Conservation (phyloP, 306 rosid genomes). For the Pyrus betulifolia region DNA sequence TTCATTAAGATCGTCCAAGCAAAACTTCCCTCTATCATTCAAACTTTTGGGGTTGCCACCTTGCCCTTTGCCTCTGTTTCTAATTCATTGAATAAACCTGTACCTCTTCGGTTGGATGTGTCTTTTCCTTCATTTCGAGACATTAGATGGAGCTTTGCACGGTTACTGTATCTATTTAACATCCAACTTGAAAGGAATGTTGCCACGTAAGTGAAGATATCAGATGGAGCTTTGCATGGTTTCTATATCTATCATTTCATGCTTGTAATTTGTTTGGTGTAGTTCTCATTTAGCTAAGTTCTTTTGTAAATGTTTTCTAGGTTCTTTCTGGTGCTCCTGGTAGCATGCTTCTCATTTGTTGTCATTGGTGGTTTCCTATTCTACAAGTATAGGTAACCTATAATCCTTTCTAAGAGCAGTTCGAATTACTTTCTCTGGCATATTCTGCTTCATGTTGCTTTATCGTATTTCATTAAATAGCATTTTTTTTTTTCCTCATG, state of each 20-base stretch:
- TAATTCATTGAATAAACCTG: slow-evolving; percentile 68
- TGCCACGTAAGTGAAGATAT: slow-evolving; percentile 69
- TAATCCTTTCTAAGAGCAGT: slow-evolving; percentile 12
- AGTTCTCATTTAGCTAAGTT: slow-evolving; percentile 8
- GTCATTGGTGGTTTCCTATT: slow-evolving; percentile 74
- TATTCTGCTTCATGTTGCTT: neutral
- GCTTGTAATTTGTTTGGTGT: slow-evolving; percentile 3
- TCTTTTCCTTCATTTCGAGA: slow-evolving; percentile 67
- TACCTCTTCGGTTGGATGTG: slow-evolving; percentile 68
- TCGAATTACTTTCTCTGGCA: neutral
- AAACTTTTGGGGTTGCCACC: slow-evolving; percentile 37
- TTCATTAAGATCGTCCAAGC: slow-evolving; percentile 33
- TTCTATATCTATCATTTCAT: neutral
- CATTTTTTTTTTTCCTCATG: neutral
- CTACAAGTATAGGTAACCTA: slow-evolving; percentile 74
- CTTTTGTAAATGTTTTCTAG: slow-evolving; percentile 39
- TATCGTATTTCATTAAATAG: neutral
- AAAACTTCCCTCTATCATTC: slow-evolving; percentile 37
- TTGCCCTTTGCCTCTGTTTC: slow-evolving; percentile 79
- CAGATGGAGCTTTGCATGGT: neutral
- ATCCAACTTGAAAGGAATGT: slow-evolving; percentile 84
- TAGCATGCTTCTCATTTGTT: slow-evolving; percentile 79
- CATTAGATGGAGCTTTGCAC: slow-evolving; percentile 63
- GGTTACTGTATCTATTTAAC: slow-evolving; percentile 71
- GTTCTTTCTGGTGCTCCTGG: slow-evolving; percentile 74